Evolutionary conservation across 2,329 filamentous ascomycete species (phyloP).

Genomic region (Stachybotrys chlorohalonatus): DNA sequence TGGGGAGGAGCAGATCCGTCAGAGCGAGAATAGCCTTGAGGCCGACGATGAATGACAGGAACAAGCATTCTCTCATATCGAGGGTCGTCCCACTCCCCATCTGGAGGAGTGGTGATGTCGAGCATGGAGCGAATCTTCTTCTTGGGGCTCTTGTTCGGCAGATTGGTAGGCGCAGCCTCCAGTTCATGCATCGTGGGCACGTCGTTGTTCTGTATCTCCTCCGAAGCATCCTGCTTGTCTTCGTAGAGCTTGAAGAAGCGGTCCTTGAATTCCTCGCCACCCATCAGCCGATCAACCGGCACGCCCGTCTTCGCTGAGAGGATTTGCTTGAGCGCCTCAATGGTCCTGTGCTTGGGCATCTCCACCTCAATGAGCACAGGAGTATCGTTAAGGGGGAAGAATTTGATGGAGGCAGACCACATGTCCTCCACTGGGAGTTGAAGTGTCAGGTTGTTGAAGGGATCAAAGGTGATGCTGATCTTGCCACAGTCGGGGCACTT

Average conservation of each 20-base stretch:
- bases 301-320: slow-evolving; percentile 61
- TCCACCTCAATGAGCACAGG: slow-evolving; percentile 71
- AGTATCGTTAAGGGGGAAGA: slow-evolving; percentile 63
- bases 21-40: slow-evolving; percentile 18
- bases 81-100: slow-evolving; percentile 49
- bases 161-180: slow-evolving; percentile 71
- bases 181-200: slow-evolving; percentile 67
- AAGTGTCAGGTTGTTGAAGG: slow-evolving; percentile 88
- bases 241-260: slow-evolving; percentile 84
- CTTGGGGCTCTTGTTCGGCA: slow-evolving; percentile 42
- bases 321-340: slow-evolving; percentile 60
- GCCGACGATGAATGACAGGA: slow-evolving; percentile 56
- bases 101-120: slow-evolving; percentile 30
- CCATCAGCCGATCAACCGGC: slow-evolving; percentile 58
- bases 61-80: slow-evolving; percentile 60
- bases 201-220: slow-evolving; percentile 60
- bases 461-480: slow-evolving; percentile 97
- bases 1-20: slow-evolving; percentile 40
- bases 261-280: slow-evolving; percentile 71
- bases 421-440: slow-evolving; percentile 81
- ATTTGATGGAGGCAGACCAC: slow-evolving; percentile 68
- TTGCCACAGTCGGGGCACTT: slow-evolving; percentile 87
- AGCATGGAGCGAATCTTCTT: slow-evolving; percentile 44
- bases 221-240: slow-evolving; percentile 57
- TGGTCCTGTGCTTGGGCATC: slow-evolving; percentile 64